Base-by-base conservation (phyloP, 2,329 filamentous ascomycete genomes). In the Exophiala calicioides region DNA sequence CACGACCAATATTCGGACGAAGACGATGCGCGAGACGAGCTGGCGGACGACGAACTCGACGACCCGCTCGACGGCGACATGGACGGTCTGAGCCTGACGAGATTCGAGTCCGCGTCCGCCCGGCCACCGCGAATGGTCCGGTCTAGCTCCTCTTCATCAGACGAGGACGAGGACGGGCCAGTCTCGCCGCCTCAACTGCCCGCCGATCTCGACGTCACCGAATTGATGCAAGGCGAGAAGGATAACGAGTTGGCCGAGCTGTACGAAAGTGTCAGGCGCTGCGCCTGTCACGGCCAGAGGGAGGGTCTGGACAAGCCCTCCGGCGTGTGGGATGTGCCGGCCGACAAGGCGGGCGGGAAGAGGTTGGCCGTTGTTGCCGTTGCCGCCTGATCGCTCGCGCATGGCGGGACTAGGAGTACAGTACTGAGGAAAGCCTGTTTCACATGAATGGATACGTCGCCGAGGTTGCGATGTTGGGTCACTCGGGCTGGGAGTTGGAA, bases 1-100 rank as follows among this genome's bases (percentile, higher is more conserved):
- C 50, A 45, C 36, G 53, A 56, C 29, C 30, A 43, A 10, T 53
- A 56, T 12, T 50, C 41, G 9, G 44, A 58, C 27, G 49, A 53
- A 29, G 55, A 55, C 18, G 55, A 57, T 20, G 55, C 43, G 3
- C 45, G 37, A 21, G 33, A 47, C 10, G 52, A 50, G 32, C 21
- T 49, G 6, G 49, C 38, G 4, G 55, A 55, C 29, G 52, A 57
- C 33, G 46, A 51, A 19, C 33, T 45, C 19, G 46, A 48, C 13
- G 40, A 55, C 24, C 10, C 33, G 18, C 19, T 41, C 12, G 36
- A 18, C 3, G 41, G 40, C n/a, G 27, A 52, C 15, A 27, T 36
- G n/a, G 43, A 45, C 16, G 53, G 43, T 6, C 36, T 58, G 21
- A 34, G 30, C 10, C 50, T 58, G 12, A 46, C 29, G 12, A 43